phyloP scores from a whole-genome alignment of 495 filamentous ascomycete species.

The Penicillium verhagenii region DNA sequence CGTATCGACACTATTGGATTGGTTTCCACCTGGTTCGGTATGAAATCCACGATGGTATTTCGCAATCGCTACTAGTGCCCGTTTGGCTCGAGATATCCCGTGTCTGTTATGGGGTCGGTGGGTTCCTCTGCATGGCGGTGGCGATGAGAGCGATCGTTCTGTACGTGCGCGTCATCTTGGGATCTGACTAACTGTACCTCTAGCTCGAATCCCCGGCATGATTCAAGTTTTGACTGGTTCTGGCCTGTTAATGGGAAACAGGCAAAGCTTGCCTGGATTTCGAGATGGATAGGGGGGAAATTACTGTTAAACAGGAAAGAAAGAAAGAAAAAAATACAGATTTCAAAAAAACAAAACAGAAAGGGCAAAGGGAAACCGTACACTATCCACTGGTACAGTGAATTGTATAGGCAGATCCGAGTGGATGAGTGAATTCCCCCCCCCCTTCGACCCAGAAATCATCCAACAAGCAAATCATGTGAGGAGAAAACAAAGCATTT shows the following conservation, averaged over 20 bases:
- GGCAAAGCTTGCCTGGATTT: too few relatives aligned
- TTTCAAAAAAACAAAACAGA: neutral
- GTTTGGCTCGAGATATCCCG: conserved; percentile 4
- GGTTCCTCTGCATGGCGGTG: neutral
- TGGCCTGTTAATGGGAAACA: neutral
- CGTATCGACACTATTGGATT: neutral
- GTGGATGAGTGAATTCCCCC: neutral
- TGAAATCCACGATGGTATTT: neutral
- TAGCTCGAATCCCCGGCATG: neutral
- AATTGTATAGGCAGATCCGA: neutral
- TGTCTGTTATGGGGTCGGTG: conserved; percentile 3
- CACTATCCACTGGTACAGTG: too few relatives aligned
- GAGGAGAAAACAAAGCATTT: neutral
- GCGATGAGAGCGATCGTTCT: conserved; percentile 1
- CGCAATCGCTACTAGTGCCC: conserved; percentile 2
- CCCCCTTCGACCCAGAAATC: neutral
- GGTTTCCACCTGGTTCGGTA: neutral
- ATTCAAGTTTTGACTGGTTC: neutral
- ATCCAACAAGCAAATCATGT: conserved; percentile 4
- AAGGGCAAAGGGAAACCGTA: too few relatives aligned
- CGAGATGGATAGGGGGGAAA: too few relatives aligned
- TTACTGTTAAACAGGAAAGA: too few relatives aligned
- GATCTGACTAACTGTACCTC: neutral
- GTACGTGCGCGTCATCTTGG: neutral
- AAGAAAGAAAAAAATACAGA: neutral